These are phyloP conservation scores for Phytophthora uliginosa DNA, from an alignment of 352 stramenopile species.

Conservation along the genomic window DNA sequence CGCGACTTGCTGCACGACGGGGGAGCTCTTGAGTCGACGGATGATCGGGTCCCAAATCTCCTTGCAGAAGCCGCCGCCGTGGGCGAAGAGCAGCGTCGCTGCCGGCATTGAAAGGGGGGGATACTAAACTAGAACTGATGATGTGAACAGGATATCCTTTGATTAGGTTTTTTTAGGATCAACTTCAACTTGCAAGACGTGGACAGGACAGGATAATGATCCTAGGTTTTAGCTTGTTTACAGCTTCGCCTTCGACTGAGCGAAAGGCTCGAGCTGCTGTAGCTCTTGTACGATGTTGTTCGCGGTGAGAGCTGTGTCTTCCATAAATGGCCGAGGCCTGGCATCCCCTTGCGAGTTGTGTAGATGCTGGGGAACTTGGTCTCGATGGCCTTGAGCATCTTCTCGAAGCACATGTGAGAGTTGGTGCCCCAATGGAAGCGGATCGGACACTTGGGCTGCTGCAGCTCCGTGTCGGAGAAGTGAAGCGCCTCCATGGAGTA, in stretches of 20 bases:
- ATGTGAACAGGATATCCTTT: conserved; percentile 9
- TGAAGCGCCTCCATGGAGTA: conserved; percentile 44
- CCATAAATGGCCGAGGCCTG: conserved; percentile 49
- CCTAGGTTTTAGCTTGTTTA: background rate
- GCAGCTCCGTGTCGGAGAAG: conserved; percentile 36
- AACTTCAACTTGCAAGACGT: conserved; percentile 12
- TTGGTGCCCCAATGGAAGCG: conserved; percentile 44
- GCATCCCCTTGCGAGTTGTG: conserved; percentile 38
- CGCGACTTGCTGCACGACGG: conserved; percentile 31
- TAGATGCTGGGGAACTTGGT: conserved; percentile 51
- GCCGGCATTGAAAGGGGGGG: background rate
- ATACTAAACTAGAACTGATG: conserved; percentile 1
- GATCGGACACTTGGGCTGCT: conserved; percentile 44
- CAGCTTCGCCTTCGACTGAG: conserved; percentile 14
- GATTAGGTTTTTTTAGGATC: background rate
- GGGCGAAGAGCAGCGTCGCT: conserved; percentile 52
- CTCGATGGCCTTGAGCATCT: conserved; percentile 36
- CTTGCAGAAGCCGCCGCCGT: conserved; percentile 56
- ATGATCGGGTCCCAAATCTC: conserved; percentile 58
- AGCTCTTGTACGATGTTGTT: conserved; percentile 46
- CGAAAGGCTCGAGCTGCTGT: conserved; percentile 25
- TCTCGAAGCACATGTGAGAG: conserved; percentile 47
- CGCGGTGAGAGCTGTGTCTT: conserved; percentile 43
- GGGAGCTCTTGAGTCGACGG: conserved; percentile 32
- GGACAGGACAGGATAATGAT: background rate